A percentile compares a stretch with the other conserved stretches of the same genome.
Conservation (phyloP, 2,329 filamentous ascomycete species). For the Emmonsia crescens region DNA sequence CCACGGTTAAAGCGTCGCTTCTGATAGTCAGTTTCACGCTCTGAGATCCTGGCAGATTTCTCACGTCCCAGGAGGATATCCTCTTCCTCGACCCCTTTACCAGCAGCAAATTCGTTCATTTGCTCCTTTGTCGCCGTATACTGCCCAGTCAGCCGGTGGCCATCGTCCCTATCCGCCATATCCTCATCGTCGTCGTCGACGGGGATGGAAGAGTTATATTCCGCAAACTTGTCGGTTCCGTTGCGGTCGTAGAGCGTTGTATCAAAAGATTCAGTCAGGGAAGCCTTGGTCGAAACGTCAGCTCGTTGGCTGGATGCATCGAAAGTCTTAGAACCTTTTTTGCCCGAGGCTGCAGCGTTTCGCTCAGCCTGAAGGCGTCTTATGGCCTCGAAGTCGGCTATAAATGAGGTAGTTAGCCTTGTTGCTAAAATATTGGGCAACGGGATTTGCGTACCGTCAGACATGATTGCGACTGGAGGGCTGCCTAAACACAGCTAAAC, state of each 20-base stretch:
- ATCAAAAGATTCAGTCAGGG: slow-evolving; percentile 77
- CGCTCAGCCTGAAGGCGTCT: slow-evolving; percentile 86
- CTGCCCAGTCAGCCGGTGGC: slow-evolving; percentile 76
- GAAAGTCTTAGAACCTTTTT: slow-evolving; percentile 72
- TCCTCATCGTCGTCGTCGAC: slow-evolving; percentile 68
- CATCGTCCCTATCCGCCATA: slow-evolving; percentile 66
- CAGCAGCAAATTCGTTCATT: slow-evolving; percentile 86
- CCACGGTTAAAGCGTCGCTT: slow-evolving; percentile 85
- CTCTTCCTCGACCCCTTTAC: slow-evolving; percentile 78
- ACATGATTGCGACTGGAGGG: slow-evolving; percentile 26
- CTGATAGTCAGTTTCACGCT: slow-evolving; percentile 95
- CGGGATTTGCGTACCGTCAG: slow-evolving; percentile 28
- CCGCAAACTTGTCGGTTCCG: slow-evolving; percentile 68
- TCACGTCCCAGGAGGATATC: slow-evolving; percentile 79
- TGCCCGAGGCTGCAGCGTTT: slow-evolving; percentile 64
- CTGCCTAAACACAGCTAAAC: slow-evolving; percentile 17
- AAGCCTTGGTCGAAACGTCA: slow-evolving; percentile 79
- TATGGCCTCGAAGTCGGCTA: slow-evolving; percentile 76
- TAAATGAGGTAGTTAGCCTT: slow-evolving; percentile 16
- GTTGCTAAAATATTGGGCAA: slow-evolving; percentile 3
- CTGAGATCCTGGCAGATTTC: slow-evolving; percentile 79
- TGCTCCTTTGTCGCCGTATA: slow-evolving; percentile 89
- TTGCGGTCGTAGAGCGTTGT: slow-evolving; percentile 75
- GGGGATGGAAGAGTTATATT: slow-evolving; percentile 84
- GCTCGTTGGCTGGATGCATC: slow-evolving; percentile 69